Evolutionary conservation across 257 asterid species (phyloP).

Genomic region (Thymus mandschuricus): DNA sequence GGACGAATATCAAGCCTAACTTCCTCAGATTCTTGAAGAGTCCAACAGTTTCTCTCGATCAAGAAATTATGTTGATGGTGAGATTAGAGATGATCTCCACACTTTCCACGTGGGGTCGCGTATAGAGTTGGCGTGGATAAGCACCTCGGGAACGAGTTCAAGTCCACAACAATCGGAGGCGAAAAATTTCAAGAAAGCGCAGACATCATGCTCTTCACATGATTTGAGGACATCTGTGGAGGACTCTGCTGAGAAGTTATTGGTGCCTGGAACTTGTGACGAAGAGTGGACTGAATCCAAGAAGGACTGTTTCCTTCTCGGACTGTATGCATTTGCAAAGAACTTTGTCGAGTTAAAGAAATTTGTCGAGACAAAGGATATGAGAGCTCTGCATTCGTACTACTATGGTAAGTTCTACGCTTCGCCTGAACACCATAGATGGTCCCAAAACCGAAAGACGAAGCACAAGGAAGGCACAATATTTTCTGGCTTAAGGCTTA

Average conservation of each 20-base stretch:
- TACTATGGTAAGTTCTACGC: conserved; percentile 69
- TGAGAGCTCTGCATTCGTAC: conserved; percentile 51
- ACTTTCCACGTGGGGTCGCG: conserved; percentile 44
- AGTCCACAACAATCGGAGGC: neutral
- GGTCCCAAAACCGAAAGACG: conserved; percentile 63
- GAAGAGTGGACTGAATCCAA: conserved; percentile 54
- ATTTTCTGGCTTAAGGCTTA: conserved; percentile 71
- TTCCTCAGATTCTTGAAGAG: conserved; percentile 43
- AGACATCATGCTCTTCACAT: neutral
- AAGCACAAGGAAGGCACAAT: conserved; percentile 58
- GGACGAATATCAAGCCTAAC: conserved; percentile 62
- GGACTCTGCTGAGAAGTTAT: conserved; percentile 22
- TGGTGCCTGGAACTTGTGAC: conserved; percentile 51
- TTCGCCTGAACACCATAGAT: conserved; percentile 57
- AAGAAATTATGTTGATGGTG: neutral
- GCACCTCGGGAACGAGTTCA: neutral
- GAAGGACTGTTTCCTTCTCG: conserved; percentile 61
- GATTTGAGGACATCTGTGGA: conserved; percentile 25
- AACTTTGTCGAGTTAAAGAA: conserved; percentile 54
- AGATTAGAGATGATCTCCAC: conserved; percentile 18
- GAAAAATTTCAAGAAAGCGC: neutral
- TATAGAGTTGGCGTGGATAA: conserved; percentile 38
- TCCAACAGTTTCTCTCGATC: conserved; percentile 11
- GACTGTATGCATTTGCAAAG: conserved; percentile 65
- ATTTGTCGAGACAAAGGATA: conserved; percentile 57